Evolutionary conservation across 2,329 filamentous ascomycete species (phyloP).

Genomic region (Didymella pomorum): DNA sequence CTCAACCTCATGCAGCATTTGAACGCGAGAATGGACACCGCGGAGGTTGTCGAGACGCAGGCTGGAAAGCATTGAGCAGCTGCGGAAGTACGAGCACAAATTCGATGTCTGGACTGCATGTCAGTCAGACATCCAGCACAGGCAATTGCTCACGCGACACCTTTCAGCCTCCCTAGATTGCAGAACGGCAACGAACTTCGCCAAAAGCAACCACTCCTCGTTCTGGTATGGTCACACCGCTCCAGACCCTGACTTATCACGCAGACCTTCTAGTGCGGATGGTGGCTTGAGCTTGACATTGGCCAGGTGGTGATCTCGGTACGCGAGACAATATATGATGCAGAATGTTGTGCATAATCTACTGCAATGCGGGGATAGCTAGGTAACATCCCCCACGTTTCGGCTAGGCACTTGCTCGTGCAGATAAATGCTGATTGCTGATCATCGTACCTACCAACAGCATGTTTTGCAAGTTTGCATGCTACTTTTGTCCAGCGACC

Average conservation of each 20-base stretch:
- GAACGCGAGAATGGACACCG: neutral
- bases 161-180: slow-evolving; percentile 9
- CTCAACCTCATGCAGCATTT: slow-evolving; percentile 1
- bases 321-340: slow-evolving; percentile 3
- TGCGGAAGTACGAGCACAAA: neutral
- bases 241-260: slow-evolving; percentile 30
- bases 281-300: slow-evolving; percentile 24
- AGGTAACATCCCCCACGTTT: neutral
- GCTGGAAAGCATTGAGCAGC: neutral
- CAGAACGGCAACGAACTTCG: neutral
- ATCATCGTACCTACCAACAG: neutral
- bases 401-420: neutral
- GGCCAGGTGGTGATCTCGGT: neutral
- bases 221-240: slow-evolving; percentile 35
- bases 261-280: slow-evolving; percentile 20
- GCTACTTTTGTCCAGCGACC: neutral
- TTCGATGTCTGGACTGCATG: neutral
- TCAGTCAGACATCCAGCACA: slow-evolving; percentile 9
- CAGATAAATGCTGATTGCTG: neutral
- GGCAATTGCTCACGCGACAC: slow-evolving; percentile 39
- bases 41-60: neutral
- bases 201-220: slow-evolving; percentile 4
- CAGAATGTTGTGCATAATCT: slow-evolving; percentile 4
- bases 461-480: neutral
- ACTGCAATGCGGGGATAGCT: slow-evolving; percentile 5